These are phyloP conservation scores for Cadophora sp. DNA, from an alignment of 2,329 filamentous ascomycete species.

Conservation along the genomic window DNA sequence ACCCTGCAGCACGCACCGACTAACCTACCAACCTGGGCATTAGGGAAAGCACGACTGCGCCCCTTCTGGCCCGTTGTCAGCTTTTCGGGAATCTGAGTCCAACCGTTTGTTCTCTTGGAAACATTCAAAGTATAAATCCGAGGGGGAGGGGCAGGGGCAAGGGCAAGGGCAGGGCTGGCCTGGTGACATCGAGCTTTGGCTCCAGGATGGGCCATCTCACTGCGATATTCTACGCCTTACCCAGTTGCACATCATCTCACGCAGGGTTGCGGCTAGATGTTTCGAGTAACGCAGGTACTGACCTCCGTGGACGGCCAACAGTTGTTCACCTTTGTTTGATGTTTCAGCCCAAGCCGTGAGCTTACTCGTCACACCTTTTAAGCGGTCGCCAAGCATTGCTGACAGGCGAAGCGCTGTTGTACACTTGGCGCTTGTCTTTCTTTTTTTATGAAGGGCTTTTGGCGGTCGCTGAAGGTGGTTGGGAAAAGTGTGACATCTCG, in stretches of 20 bases:
- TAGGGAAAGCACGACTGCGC: not conserved
- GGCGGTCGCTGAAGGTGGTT: not conserved
- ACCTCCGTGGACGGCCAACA: not conserved
- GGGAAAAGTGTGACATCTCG: not conserved
- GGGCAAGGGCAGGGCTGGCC: not conserved
- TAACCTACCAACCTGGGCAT: not conserved
- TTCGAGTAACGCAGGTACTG: conserved; percentile 29
- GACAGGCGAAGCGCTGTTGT: conserved; percentile 16
- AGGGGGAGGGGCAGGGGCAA: conserved; percentile 11
- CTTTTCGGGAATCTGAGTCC: conserved; percentile 13
- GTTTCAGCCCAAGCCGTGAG: conserved; percentile 21
- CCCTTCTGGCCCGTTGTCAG: not conserved
- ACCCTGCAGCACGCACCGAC: not conserved
- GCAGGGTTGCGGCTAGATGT: conserved; percentile 22
- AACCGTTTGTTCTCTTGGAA: conserved; percentile 19
- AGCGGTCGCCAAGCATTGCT: not conserved
- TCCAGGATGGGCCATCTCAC: conserved; percentile 1
- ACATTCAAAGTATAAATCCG: conserved; percentile 2
- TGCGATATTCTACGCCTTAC: not conserved
- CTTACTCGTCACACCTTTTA: conserved; percentile 6
- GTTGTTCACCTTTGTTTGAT: conserved; percentile 25
- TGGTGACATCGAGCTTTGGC: not conserved
- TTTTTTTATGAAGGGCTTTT: not conserved
- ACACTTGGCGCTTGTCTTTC: conserved; percentile 6
- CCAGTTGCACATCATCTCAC: conserved; percentile 1